A percentile compares a stretch with the other conserved stretches of the same genome.
Conservation (phyloP, 345 rosid genomes). For the Punica granatum region DNA sequence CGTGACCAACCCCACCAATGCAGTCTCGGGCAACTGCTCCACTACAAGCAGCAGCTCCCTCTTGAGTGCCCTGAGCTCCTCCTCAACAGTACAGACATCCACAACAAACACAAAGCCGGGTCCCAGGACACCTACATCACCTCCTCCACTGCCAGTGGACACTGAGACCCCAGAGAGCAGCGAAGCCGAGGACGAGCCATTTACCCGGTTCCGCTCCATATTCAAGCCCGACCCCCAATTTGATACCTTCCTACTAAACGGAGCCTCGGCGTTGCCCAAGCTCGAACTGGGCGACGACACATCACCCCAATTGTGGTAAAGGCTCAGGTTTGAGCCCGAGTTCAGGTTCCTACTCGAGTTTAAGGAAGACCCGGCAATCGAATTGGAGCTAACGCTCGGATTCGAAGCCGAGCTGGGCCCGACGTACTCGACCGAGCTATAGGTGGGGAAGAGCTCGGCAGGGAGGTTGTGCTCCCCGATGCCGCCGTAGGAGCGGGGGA, state of each 20-base stretch:
- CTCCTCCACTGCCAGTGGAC: slow-evolving; percentile 19
- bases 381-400: not conserved
- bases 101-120: slow-evolving; percentile 90
- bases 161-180: slow-evolving; percentile 28
- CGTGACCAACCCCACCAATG: slow-evolving; percentile 58
- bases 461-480: slow-evolving; percentile 79
- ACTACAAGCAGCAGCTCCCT: slow-evolving; percentile 63
- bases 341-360: slow-evolving; percentile 4
- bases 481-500: slow-evolving; percentile 72
- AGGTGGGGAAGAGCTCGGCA: slow-evolving; percentile 95
- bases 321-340: slow-evolving; percentile 5
- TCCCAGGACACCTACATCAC: slow-evolving; percentile 27
- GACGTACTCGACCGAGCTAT: slow-evolving; percentile 70
- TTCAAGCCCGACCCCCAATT: slow-evolving; percentile 9
- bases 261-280: slow-evolving; percentile 1
- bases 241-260: slow-evolving; percentile 6
- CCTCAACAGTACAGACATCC: slow-evolving; percentile 61
- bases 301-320: slow-evolving; percentile 9
- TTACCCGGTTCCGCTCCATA: slow-evolving; percentile 14
- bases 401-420: not conserved
- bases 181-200: slow-evolving; percentile 42
- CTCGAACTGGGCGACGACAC: slow-evolving; percentile 15
- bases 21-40: slow-evolving; percentile 76
- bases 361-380: slow-evolving; percentile 1
- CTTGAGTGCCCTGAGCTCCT: slow-evolving; percentile 64